Evolutionary conservation across 2,329 filamentous ascomycete species (phyloP), one percentile per base, ranked within the genome.

Genomic region (Cordyceps militaris): DNA sequence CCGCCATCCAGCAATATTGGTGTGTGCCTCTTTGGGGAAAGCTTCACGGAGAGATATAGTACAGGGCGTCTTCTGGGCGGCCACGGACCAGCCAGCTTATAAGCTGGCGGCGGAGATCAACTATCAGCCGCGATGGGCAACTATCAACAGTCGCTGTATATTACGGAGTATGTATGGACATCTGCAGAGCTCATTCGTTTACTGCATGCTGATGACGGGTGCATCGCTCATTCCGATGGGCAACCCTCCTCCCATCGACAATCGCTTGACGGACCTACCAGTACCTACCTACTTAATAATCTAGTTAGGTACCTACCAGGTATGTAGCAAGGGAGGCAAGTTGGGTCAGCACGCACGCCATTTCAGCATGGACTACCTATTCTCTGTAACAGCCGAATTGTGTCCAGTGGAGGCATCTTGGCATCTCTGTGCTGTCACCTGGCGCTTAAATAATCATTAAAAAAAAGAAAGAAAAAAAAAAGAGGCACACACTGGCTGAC

Each of bases 1-100:
- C 52, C 50, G 38, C 38, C 42, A 36, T n/a, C 42, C 52, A 44
- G 14, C 24, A 11, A 40, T 40, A 16, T 54, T 55, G 16, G 42
- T 55, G 52, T 8, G 52, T 55, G 38, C 52, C 42, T 38, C 26
- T 47, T 55, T 47, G 30, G 52, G 52, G 23, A 19, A 55, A 47
- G 52, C 51, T 16, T 43, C 30, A 19, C 7, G 19, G 42, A 24
- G 28, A 24, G 40, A 38, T 52, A 40, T 24, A 23, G 19, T 24
- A n/a, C 21, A 42, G 38, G 38, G n/a, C 34, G 23, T 6, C 26
- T 42, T 42, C 13, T 30, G 7, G 32, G 23, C 26, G 51, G 34
- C 34, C 34, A 36, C 16, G 32, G 50, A 34, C 21, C 42, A 36
- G 52, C 40, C 47, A 46, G 40, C 40, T 16, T 19, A 24, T 44